Evolutionary conservation across 768 basidiomycete genomes (phyloP), one percentile per base, ranked within the genome.

Genomic region (Termitomyces sp.): DNA sequence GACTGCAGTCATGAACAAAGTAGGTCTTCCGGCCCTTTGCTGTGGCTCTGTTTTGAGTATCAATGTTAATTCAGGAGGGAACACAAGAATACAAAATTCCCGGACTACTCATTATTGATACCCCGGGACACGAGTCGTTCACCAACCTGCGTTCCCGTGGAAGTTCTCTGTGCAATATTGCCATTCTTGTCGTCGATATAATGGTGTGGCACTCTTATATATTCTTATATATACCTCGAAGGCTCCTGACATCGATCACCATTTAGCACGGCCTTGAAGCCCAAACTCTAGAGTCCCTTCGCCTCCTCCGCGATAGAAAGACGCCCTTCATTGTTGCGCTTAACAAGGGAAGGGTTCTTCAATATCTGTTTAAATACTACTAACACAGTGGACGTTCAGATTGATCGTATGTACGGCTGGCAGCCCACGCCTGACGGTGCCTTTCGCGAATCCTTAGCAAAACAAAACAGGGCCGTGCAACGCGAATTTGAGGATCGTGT

Each of bases 121-220:
- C 97, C 2, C 97, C 97, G 56, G 97, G 97, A 56, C 97, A 99
- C 85, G 97, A 98, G 74, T 96, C 94, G 5, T 99, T 99, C 82
- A 94, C 94, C 8, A 98, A 98, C 71, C 72, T 98, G 69, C 92
- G 97, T 48, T 86, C 89, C 16, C 90, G 97, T 68, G 97, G 97
- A 68, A 94, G 92, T 61, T 97, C 94, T 7, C 80, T 99, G 24
- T 98, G 96, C 74, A 98, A 99, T 75, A 98, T 99, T 59, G 97
- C 97, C 58, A 94, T 99, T 67, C 85, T 99, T 50, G 97, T 99
- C 58, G 96, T 99, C 32, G 97, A 98, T 79, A 97, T 98, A 69
- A 96, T 96, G 83, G 90, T 90, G 64, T 34, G 80, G 64, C 24
- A 20, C 13, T 42, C 18, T 26, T 48, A 24, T n/a, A n/a, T n/a